Percentiles rank a stretch among this genome's conserved stretches.
Evolutionary conservation across 345 rosid genomes (phyloP).

Genomic region (Linum tenue): DNA sequence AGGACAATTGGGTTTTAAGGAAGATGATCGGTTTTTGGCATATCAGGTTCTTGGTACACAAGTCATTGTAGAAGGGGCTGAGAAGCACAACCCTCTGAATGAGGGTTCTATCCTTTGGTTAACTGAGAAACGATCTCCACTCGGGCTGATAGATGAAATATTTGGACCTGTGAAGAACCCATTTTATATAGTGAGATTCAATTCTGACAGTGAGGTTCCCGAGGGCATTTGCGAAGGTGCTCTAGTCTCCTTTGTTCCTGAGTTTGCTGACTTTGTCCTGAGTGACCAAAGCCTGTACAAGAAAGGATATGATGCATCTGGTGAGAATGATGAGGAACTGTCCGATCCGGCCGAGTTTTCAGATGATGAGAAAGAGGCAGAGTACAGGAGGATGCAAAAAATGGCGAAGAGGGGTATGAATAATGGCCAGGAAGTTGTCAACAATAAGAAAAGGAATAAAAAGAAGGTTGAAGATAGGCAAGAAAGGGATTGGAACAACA

Average conservation of each 20-base stretch:
- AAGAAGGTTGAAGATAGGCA: slow-evolving; percentile 38
- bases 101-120: slow-evolving; percentile 90
- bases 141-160: slow-evolving; percentile 84
- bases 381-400: slow-evolving; percentile 52
- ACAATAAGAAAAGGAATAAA: slow-evolving; percentile 31
- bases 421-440: slow-evolving; percentile 33
- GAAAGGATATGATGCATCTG: slow-evolving; percentile 98
- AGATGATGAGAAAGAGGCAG: slow-evolving; percentile 91
- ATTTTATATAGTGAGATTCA: slow-evolving; percentile 76
- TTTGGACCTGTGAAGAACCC: slow-evolving; percentile 22
- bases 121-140: slow-evolving; percentile 46
- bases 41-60: slow-evolving; percentile 53
- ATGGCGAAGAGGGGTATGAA: slow-evolving; percentile 54
- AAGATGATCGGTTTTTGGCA: too few relatives aligned
- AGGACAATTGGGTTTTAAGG: too few relatives aligned
- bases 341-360: slow-evolving; percentile 76
- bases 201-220: slow-evolving; percentile 78
- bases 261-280: too few relatives aligned
- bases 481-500: slow-evolving; percentile 33
- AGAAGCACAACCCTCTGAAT: neutral
- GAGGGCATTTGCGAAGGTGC: slow-evolving; percentile 47
- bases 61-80: slow-evolving; percentile 78
- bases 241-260: slow-evolving; percentile 44
- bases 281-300: slow-evolving; percentile 37
- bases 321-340: slow-evolving; percentile 85